Evolutionary conservation across 371 early-diverging fungal species (phyloP), one percentile per base, ranked within the genome.

Genomic region (Synchytrium microbalum): DNA sequence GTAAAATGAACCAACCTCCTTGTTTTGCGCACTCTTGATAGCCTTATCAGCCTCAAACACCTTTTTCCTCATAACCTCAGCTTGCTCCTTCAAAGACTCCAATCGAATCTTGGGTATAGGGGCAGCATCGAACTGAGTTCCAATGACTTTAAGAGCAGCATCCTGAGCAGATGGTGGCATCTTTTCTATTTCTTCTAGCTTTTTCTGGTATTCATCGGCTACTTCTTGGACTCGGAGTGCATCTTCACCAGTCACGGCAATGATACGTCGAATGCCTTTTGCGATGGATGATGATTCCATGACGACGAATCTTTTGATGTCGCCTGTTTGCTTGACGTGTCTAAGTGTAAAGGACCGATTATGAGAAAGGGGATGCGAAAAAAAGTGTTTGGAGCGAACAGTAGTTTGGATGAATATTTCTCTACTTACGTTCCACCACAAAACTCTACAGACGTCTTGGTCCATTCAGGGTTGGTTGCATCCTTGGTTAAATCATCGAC

Each of bases 181-280:
- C 59, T 26, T 31, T 10, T n/a, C 56, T 5, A 93, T 79, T 14
- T 69, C 61, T 32, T 79, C 75, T 58, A 96, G 60, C 66, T 84
- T 82, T 53, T 68, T 64, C 38, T 78, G 81, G 68, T 90, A 87
- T 24, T 81, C 83, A 26, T 82, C 78, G 51, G 91, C 91, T 29
- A 81, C 68, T 10, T 79, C 78, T 46, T 85, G 82, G 32, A 89
- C 90, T 70, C 71, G 54, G 10, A 58, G 38, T 24, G 96, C 96
- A 70, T 92, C 94, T 63, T 91, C 90, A 32, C 97, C 97, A 23
- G 98, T 96, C 32, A 96, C 91, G 31, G 94, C 98, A 27, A 93
- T 87, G 60, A 99, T 94, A 74, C 99, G 92, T 61, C 99, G 88
- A 61, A 96, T 88, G 67, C 96, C 98, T 84, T 95, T 96, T 74